A percentile compares a stretch with the other conserved stretches of the same genome.
These are phyloP conservation scores for Ascochyta fabae DNA, from an alignment of 2,329 filamentous ascomycete species.

Conservation along the genomic window DNA sequence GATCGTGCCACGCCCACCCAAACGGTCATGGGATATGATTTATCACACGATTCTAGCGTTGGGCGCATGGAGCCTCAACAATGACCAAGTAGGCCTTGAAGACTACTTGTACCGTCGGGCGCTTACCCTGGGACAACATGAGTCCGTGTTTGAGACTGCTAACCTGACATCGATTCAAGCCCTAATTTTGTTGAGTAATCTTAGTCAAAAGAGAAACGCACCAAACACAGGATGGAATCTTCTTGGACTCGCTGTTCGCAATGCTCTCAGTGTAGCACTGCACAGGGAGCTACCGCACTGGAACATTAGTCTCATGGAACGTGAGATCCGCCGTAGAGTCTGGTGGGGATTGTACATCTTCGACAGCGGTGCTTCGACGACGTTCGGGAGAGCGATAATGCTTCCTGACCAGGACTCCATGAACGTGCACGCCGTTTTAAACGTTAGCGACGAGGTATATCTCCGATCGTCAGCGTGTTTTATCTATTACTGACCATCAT, in stretches of 20 bases:
- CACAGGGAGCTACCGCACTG: constrained; percentile 37
- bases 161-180: constrained; percentile 34
- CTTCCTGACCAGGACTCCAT: constrained; percentile 34
- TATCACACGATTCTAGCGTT: constrained; percentile 33
- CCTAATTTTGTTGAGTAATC: constrained; percentile 31
- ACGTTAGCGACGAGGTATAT: constrained; percentile 30
- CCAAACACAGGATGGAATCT: constrained; percentile 37
- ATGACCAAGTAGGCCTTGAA: constrained; percentile 31
- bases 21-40: constrained; percentile 34
- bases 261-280: constrained; percentile 33
- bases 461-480: background rate
- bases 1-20: constrained; percentile 30
- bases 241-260: constrained; percentile 32
- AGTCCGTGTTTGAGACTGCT: constrained; percentile 34
- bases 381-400: constrained; percentile 34
- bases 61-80: constrained; percentile 33
- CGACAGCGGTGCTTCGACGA: constrained; percentile 36
- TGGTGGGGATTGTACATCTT: constrained; percentile 39
- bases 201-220: constrained; percentile 33
- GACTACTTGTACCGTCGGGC: constrained; percentile 35
- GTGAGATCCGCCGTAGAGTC: constrained; percentile 31
- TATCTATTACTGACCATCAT: background rate
- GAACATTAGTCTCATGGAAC: constrained; percentile 35
- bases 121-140: constrained; percentile 32
- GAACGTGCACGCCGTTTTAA: constrained; percentile 34